Evolutionary conservation across 257 asterid genomes (phyloP).

Genomic region (Solanum etuberosum): DNA sequence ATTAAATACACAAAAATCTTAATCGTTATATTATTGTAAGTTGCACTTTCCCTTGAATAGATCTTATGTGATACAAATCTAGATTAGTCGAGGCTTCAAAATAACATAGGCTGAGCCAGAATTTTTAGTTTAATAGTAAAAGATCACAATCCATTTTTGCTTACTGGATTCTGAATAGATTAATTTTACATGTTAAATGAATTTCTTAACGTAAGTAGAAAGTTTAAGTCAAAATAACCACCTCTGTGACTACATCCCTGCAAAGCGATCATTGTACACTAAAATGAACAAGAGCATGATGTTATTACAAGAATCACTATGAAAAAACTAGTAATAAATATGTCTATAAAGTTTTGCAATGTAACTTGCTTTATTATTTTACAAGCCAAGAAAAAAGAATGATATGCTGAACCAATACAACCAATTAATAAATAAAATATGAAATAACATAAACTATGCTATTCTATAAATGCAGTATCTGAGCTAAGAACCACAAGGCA

Average conservation of each 20-base stretch:
- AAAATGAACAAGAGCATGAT: neutral
- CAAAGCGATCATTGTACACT: no score
- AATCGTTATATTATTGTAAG: no score
- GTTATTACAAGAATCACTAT: neutral
- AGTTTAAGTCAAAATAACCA: neutral
- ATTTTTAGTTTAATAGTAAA: no score
- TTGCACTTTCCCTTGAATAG: no score
- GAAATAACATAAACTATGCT: constrained; percentile 10
- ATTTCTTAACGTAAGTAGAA: neutral
- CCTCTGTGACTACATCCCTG: neutral
- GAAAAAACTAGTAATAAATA: neutral
- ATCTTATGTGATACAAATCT: no score
- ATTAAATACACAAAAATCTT: no score
- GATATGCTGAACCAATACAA: constrained; percentile 2
- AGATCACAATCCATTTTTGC: no score
- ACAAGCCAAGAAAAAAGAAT: neutral
- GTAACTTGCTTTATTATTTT: neutral
- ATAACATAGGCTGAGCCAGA: no score
- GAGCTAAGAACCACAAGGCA: constrained; percentile 42
- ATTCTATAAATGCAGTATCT: neutral
- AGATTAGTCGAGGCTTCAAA: no score
- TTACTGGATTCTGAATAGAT: no score
- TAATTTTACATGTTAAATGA: no score
- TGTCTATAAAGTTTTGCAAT: neutral
- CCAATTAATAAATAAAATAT: constrained; percentile 11